Base-by-base conservation (phyloP, 1,139 yeast species). In the Arxiozyma slooffiae region DNA sequence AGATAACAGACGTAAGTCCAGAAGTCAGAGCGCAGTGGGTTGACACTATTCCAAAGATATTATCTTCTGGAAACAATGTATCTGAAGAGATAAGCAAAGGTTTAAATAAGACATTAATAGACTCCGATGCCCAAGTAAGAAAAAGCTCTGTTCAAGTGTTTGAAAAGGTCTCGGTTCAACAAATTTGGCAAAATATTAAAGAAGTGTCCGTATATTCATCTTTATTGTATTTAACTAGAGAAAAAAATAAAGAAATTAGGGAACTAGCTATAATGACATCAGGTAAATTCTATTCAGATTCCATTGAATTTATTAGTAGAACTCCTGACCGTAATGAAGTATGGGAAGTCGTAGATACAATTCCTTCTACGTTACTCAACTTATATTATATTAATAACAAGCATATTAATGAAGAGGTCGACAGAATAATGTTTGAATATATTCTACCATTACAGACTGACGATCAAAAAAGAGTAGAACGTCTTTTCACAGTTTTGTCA, bases 341-440 rank as follows among this genome's bases (percentile, higher is more conserved):
- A 6, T 69, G 68, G 49, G 71, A 71, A 16, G 60, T 80, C 18
- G 70, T 80, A 22, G 68, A 71, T 4, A 75, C 77, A 57, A 80
- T 88, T 23, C 96, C 96, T 1, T 79, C 81, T 48, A 76, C 76
- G 39, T 67, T 89, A 0, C 68, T 89, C 50, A 79, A 82, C 20
- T 74, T 88, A 49, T 74, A 85, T 43, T 89, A 86, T 61, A 84
- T 89, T 55, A 87, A 88, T 63, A 90, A 86, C 59, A 75, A 71
- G 50, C 73, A 73, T 20, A 82, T 88, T 49, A 86, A 82, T 52
- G 76, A 81, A n/a, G 70, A 77, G 22, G 85, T 87, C 18, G 96
- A 89, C 62, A 56, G 70, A 3, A 71, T 77, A 1, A 60, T 88
- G 7, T 77, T 82, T 59, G 87, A 82, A 51, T 73, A 76, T 50